Percentiles rank a stretch among this genome's conserved stretches.
These are phyloP conservation scores for Aspergillus cejpii DNA, from an alignment of 2,329 filamentous ascomycete species.

Conservation along the genomic window DNA sequence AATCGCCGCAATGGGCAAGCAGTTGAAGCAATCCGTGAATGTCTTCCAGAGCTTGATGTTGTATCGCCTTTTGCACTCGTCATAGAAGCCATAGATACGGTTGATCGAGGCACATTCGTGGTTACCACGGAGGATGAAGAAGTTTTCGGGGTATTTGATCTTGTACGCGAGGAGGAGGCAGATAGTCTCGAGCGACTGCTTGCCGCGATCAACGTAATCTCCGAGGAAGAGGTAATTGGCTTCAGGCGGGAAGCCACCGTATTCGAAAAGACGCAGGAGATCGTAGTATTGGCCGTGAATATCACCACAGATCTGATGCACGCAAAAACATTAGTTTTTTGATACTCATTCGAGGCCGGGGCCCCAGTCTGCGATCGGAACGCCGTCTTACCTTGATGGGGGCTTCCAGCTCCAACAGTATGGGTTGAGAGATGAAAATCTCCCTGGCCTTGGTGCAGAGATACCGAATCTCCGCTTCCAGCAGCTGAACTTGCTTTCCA, in stretches of 20 bases:
- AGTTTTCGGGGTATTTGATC: constrained; percentile 99
- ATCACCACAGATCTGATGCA: constrained; percentile 87
- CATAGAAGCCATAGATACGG: constrained; percentile 99
- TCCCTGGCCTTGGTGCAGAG: constrained; percentile 98
- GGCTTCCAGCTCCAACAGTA: constrained; percentile 92
- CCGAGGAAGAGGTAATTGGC: constrained; percentile 99
- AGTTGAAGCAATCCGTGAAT: constrained; percentile 99
- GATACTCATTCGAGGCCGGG: neutral
- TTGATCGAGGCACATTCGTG: constrained; percentile 99
- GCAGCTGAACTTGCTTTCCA: constrained; percentile 95
- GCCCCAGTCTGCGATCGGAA: neutral
- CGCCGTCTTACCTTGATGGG: constrained; percentile 77
- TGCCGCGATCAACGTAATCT: constrained; percentile 97
- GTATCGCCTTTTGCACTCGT: constrained; percentile 97
- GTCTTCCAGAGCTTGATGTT: constrained; percentile 99
- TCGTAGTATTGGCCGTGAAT: constrained; percentile 99
- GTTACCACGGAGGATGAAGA: constrained; percentile 97
- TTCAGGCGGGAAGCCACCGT: constrained; percentile 95
- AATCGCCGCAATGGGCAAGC: constrained; percentile 93
- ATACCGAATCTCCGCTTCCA: constrained; percentile 93
- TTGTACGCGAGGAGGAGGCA: constrained; percentile 96
- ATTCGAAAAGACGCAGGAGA: constrained; percentile 92
- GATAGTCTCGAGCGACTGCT: constrained; percentile 98
- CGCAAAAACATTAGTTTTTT: constrained; percentile 13
- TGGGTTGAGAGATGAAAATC: constrained; percentile 99